These are phyloP conservation scores for Colletotrichum chrysophilum DNA, from an alignment of 2,329 filamentous ascomycete species.

Conservation along the genomic window DNA sequence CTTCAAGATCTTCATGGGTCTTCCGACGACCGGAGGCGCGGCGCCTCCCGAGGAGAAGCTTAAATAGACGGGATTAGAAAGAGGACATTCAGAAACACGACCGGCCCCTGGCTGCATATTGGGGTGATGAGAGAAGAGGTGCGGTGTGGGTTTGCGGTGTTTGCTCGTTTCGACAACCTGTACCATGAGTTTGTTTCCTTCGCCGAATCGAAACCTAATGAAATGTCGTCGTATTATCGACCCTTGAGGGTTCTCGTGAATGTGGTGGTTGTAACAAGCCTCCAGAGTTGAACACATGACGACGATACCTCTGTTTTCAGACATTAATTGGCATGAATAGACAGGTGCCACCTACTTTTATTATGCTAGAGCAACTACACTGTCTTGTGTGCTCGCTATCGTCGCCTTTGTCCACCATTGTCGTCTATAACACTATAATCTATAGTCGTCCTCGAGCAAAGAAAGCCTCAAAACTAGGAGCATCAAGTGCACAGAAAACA, in stretches of 20 bases:
- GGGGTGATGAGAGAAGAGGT: neutral
- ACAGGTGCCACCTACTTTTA: neutral
- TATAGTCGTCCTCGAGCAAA: neutral
- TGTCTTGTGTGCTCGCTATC: neutral
- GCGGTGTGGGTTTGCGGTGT: neutral
- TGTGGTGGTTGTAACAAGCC: neutral
- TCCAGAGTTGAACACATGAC: neutral
- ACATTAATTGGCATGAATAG: neutral
- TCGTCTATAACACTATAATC: neutral
- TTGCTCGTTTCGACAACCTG: neutral
- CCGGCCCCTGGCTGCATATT: neutral
- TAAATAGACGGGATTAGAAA: constrained; percentile 25
- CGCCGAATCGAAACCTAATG: neutral
- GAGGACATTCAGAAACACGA: neutral
- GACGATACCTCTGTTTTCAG: neutral
- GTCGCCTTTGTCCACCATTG: neutral
- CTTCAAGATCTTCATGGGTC: constrained; percentile 89
- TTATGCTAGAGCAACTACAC: neutral
- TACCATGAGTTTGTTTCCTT: neutral
- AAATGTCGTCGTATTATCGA: neutral
- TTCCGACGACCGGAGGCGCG: constrained; percentile 80
- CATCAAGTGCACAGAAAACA: neutral
- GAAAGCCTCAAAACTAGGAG: neutral
- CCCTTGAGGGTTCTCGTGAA: neutral
- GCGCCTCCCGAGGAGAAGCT: constrained; percentile 56